Evolutionary conservation across 2,329 filamentous ascomycete species (phyloP).

Genomic region (Fusarium sp.): DNA sequence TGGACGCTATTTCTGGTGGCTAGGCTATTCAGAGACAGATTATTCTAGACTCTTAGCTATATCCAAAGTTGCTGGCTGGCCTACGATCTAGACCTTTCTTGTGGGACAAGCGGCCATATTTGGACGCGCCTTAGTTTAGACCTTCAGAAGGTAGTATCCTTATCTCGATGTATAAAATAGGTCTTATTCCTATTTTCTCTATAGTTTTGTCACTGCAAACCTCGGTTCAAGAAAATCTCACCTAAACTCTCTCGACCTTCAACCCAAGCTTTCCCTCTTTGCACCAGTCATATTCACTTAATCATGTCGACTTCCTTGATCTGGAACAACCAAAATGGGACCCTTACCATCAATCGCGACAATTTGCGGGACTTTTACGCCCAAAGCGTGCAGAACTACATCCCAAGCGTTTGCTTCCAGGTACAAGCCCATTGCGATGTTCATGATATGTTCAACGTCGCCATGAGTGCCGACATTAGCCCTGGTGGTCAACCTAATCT

Average conservation of each 20-base stretch:
- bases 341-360: not conserved
- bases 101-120: not conserved
- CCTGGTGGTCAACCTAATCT: not conserved
- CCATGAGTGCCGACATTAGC: not conserved
- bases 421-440: not conserved
- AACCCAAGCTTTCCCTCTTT: not conserved
- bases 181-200: not conserved
- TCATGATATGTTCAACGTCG: fast-evolving
- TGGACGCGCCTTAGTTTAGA: not conserved
- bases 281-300: fast-evolving
- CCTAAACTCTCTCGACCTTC: fast-evolving
- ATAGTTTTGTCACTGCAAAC: fast-evolving
- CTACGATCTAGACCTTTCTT: not conserved
- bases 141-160: fast-evolving
- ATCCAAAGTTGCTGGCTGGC: not conserved
- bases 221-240: fast-evolving
- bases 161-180: not conserved
- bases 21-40: not conserved
- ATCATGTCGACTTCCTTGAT: not conserved
- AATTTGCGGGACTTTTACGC: not conserved
- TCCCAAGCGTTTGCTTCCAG: not conserved
- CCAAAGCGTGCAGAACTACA: not conserved
- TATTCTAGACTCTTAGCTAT: not conserved
- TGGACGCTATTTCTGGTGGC: not conserved
- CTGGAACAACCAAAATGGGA: not conserved